Evolutionary conservation across 495 filamentous ascomycete species (phyloP).

Genomic region (Cetradonia linearis): DNA sequence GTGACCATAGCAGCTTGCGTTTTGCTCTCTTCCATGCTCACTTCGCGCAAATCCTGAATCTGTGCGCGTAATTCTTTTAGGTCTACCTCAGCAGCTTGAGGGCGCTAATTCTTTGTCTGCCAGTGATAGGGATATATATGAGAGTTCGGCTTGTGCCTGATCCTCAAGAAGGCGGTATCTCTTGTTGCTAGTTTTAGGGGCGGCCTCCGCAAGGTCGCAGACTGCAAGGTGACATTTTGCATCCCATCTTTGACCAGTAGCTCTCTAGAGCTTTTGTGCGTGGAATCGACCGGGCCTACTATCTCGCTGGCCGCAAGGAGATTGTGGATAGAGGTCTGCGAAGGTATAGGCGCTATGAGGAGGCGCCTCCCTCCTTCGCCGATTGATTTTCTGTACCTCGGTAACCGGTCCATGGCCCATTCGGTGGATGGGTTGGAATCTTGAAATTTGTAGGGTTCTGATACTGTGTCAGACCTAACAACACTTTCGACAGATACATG

Average conservation of each 20-base stretch:
- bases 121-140: neutral
- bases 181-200: neutral
- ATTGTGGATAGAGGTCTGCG: neutral
- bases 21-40: neutral
- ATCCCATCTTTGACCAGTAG: neutral
- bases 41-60: neutral
- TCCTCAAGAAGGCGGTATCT: neutral
- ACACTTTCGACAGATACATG: no score
- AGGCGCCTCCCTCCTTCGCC: neutral
- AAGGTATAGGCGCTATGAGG: neutral
- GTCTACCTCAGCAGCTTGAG: neutral
- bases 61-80: neutral
- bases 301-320: neutral
- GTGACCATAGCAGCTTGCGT: neutral
- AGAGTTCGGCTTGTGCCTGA: neutral
- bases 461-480: no score
- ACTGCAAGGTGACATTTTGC: neutral
- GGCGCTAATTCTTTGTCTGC: neutral
- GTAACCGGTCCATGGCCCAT: neutral
- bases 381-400: neutral
- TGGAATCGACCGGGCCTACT: neutral
- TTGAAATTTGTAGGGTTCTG: neutral
- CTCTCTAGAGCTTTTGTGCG: neutral
- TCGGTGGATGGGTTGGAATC: no score
- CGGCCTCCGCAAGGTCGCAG: neutral